phyloP scores from a whole-genome alignment of 257 asterid genomes.

The Solanum rostratum region DNA sequence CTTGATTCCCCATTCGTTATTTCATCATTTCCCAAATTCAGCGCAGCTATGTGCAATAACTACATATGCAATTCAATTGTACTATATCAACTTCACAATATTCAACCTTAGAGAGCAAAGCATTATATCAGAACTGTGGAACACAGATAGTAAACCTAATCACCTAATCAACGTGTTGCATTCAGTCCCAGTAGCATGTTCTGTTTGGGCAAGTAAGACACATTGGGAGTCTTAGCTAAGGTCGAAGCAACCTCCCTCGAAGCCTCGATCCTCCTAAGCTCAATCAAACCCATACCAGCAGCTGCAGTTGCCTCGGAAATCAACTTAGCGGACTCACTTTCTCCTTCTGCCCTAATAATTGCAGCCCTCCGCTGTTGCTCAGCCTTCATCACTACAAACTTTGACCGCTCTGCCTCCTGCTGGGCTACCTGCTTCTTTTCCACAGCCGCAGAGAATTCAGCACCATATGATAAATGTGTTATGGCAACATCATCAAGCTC shows the following conservation, averaged over 20 bases:
- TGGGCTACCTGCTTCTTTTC: slow-evolving; percentile 99
- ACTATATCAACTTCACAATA: neutral
- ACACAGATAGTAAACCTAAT: neutral
- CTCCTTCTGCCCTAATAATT: slow-evolving; percentile 39
- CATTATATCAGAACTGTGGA: too few relatives aligned
- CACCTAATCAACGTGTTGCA: slow-evolving; percentile 14
- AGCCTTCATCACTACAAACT: slow-evolving; percentile 79
- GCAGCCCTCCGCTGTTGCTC: slow-evolving; percentile 43
- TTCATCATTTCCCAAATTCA: neutral
- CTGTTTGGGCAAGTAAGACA: slow-evolving; percentile 25
- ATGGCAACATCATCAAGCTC: slow-evolving; percentile 86
- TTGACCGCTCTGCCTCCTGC: slow-evolving; percentile 96
- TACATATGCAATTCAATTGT: neutral
- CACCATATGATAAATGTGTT: slow-evolving; percentile 82
- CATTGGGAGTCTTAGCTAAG: slow-evolving; percentile 23
- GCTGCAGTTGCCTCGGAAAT: slow-evolving; percentile 34
- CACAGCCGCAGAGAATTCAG: slow-evolving; percentile 85
- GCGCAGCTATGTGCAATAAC: neutral
- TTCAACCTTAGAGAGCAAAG: neutral
- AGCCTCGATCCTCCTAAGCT: slow-evolving; percentile 35
- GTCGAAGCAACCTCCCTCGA: slow-evolving; percentile 34
- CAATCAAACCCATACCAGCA: slow-evolving; percentile 35
- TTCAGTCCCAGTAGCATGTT: slow-evolving; percentile 34
- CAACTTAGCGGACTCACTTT: slow-evolving; percentile 39
- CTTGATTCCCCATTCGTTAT: neutral